Evolutionary conservation across 73 alveolate genomes (phyloP).

Genomic region (Paramecium octaurelia): DNA sequence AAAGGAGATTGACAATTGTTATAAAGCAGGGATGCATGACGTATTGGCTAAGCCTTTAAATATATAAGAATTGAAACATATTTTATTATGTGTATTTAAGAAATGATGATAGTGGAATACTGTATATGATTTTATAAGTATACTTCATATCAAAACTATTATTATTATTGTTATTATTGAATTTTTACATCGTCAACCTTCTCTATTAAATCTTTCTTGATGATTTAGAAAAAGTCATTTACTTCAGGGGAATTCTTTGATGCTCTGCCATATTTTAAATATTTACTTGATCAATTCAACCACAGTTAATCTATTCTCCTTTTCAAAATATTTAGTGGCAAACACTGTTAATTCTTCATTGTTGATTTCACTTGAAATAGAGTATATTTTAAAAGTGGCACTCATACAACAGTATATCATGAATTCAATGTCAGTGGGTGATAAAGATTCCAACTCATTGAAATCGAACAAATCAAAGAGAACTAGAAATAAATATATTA

Average conservation of each 20-base stretch:
- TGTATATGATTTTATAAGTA: background rate
- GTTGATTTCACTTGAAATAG: constrained; percentile 70
- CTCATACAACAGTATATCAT: constrained; percentile 67
- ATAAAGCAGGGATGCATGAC: constrained; percentile 29
- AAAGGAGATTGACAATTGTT: background rate
- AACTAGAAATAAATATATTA: background rate
- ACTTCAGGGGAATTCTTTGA: constrained; percentile 48
- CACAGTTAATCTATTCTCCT: constrained; percentile 41
- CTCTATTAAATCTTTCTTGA: constrained; percentile 42
- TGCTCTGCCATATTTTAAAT: background rate
- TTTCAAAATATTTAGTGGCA: constrained; percentile 49
- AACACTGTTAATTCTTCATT: constrained; percentile 61
- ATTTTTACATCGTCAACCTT: background rate
- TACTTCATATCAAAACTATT: background rate
- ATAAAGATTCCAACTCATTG: constrained; percentile 80
- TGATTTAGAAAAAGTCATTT: constrained; percentile 52
- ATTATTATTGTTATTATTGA: background rate
- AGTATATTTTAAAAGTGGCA: constrained; percentile 87
- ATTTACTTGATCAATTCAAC: constrained; percentile 58
- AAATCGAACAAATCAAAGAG: constrained; percentile 95
- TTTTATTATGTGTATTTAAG: background rate
- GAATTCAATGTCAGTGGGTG: background rate
- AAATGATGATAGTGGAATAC: background rate
- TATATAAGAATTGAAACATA: background rate
- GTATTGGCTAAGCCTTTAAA: constrained; percentile 23